Evolutionary conservation across 331 rosid species (phyloP).

Genomic region (Rosa hybrid): DNA sequence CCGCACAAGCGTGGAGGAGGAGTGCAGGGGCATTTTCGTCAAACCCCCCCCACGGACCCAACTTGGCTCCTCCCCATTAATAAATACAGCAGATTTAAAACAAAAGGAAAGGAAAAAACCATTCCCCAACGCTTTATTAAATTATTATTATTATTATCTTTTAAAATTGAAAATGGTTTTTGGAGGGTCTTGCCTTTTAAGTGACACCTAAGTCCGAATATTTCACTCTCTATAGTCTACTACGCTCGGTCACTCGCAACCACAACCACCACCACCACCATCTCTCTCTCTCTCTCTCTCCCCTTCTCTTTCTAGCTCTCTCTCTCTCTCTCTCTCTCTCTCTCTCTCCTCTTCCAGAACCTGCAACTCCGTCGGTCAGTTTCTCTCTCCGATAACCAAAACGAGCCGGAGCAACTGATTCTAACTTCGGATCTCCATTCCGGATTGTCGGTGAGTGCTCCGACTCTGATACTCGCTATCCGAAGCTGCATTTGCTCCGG

Average conservation of each 20-base stretch:
- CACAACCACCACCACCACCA: constrained; percentile 25
- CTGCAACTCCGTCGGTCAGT: constrained; percentile 15
- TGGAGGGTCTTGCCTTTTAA: constrained; percentile 52
- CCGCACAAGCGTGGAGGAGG: constrained; percentile 41
- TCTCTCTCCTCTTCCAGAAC: neutral
- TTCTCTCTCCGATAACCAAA: neutral
- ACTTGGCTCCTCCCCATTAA: neutral
- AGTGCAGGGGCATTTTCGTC: constrained; percentile 41
- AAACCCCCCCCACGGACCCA: neutral
- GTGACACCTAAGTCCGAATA: constrained; percentile 62
- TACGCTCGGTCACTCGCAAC: constrained; percentile 10
- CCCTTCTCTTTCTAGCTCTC: neutral
- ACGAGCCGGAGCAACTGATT: constrained; percentile 6
- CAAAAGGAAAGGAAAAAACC: neutral
- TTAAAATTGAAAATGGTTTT: constrained; percentile 19
- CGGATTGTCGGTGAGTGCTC: constrained; percentile 13
- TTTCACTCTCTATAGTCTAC: constrained; percentile 39
- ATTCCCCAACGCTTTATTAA: constrained; percentile 12
- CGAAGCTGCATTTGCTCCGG: constrained; percentile 40
- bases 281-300: neutral
- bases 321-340: neutral
- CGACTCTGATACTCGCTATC: neutral
- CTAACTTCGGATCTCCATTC: constrained; percentile 41
- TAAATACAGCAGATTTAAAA: constrained; percentile 3
- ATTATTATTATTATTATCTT: neutral